Percentiles rank a stretch among this genome's conserved stretches.
Conservation (phyloP, 163 green algal genomes). For the Dunaliella salina region DNA sequence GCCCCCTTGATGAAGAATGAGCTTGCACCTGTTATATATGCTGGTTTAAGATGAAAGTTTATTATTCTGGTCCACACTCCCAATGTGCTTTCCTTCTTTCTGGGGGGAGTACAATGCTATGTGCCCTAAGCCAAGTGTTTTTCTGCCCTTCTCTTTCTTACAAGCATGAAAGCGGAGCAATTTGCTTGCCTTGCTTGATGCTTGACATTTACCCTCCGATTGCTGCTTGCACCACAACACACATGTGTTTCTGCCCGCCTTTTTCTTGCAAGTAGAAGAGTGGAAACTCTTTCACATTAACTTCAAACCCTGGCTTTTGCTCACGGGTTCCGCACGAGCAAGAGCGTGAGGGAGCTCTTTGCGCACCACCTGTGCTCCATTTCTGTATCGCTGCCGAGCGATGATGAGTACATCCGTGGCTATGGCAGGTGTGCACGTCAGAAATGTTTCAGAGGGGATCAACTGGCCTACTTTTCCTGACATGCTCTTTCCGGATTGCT, state of each 20-base stretch:
- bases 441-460: too few species aligned
- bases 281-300: too few species aligned
- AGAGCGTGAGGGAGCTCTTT: neutral
- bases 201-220: neutral
- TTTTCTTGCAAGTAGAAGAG: too few species aligned
- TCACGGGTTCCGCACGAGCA: neutral
- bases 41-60: too few species aligned
- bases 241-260: neutral
- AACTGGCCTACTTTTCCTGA: too few species aligned
- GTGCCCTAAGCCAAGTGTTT: neutral
- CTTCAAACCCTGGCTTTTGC: neutral
- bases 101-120: too few species aligned
- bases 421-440: neutral
- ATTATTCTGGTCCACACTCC: too few species aligned
- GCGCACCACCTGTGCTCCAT: neutral
- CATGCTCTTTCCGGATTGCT: too few species aligned
- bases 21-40: too few species aligned
- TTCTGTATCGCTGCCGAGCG: neutral
- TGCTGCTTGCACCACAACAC: neutral
- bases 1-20: too few species aligned
- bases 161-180: neutral
- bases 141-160: neutral
- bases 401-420: neutral
- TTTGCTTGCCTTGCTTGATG: neutral
- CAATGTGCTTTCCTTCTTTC: too few species aligned